Base-by-base conservation (phyloP, 441 rosid genomes). In the Euphorbia schlechtendalii region DNA sequence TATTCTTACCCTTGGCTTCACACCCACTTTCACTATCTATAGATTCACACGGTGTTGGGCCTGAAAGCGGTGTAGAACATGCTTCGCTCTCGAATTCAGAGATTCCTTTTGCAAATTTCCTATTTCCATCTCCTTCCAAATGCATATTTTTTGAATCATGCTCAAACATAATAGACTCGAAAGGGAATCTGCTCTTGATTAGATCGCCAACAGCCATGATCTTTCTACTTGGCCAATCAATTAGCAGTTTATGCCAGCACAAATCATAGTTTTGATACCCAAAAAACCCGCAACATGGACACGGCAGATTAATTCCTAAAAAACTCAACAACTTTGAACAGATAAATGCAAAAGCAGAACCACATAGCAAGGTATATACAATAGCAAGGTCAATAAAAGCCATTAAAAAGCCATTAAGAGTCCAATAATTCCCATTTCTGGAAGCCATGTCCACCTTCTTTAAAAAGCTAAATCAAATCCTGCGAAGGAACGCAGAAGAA, bases 361-460 rank as follows among this genome's bases (percentile, higher is more conserved):
- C 84, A 18, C 85, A 85, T 21, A 90, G 84, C 25, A 90, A 71
- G 10, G 71, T 61, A 71, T 77, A 86, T 18, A 86, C 83, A 46
- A 88, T 59, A 21, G 76, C 77, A 49, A 92, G 87, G 76, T 90
- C 90, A 64, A 81, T 72, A 74, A 85, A 90, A 21, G 91, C 92
- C 73, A 73, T 74, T 27, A 83, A 80, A 41, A 86, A 76, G 49
- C 76, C 86, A 17, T 66, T 56, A 65, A 91, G 80, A 57, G 89
- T 92, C 98, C 98, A 92, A 14, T 73, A 73, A 55, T 69, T 76
- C 41, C 82, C 73, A 36, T 65, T 79, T 8, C 76, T 51, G 74
- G 82, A 81, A 66, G 73, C 75, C 89, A 82, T 56, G 28, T 81
- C 61, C 59, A 66, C 67, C 52, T 28, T 17, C 17, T 6, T 8